phyloP scores from a whole-genome alignment of 805 yeast genomes.

The Candida mattraensis region DNA sequence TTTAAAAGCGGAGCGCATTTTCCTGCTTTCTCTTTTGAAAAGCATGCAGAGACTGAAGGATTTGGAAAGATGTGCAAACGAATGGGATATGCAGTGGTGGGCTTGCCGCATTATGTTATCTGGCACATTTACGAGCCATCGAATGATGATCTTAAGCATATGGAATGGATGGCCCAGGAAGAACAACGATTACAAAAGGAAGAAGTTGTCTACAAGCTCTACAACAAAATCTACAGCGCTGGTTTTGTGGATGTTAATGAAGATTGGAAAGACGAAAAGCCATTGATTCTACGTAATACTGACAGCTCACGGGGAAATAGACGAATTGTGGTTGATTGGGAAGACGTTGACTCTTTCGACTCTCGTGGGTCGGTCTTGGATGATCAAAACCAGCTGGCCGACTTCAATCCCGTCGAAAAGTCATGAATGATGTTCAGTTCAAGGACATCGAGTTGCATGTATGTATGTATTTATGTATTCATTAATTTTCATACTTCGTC shows the following conservation, averaged over 20 bases:
- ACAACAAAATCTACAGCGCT: slow-evolving; percentile 68
- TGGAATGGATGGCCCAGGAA: slow-evolving; percentile 88
- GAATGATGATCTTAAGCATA: slow-evolving; percentile 76
- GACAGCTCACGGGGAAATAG: slow-evolving; percentile 52
- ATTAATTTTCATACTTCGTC: no score
- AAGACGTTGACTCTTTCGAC: slow-evolving; percentile 49
- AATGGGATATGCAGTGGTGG: slow-evolving; percentile 85
- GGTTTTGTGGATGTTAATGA: slow-evolving; percentile 77
- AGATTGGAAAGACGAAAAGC: slow-evolving; percentile 73
- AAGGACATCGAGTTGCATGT: background rate
- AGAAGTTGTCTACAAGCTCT: slow-evolving; percentile 60
- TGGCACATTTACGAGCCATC: slow-evolving; percentile 98
- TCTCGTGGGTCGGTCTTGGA: slow-evolving; percentile 1
- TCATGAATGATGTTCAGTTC: no score
- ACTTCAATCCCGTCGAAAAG: slow-evolving; percentile 9
- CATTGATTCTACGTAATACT: slow-evolving; percentile 71
- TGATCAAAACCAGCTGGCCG: slow-evolving; percentile 7
- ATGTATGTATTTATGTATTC: background rate
- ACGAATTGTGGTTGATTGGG: slow-evolving; percentile 64
- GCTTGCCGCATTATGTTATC: slow-evolving; percentile 90
- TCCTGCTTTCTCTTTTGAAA: slow-evolving; percentile 94
- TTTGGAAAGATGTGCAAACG: slow-evolving; percentile 86
- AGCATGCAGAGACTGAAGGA: slow-evolving; percentile 97
- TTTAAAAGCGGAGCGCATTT: slow-evolving; percentile 88
- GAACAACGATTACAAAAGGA: slow-evolving; percentile 65